phyloP scores from a whole-genome alignment of 495 filamentous ascomycete species.

The Beverwykella pulmonaria region DNA sequence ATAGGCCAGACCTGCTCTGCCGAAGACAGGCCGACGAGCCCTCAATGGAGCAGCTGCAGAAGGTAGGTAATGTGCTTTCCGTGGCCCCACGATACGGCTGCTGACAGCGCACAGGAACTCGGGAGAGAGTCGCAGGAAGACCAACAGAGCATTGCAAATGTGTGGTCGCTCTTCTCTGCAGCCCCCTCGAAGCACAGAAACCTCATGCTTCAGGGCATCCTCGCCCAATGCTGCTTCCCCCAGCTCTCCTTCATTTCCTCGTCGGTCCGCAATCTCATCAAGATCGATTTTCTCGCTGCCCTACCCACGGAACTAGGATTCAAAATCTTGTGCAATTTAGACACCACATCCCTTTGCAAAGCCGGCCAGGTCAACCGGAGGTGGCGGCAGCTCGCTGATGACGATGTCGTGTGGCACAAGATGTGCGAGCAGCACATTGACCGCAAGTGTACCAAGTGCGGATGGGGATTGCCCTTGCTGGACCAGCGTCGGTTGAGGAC shows the following conservation, averaged over 20 bases:
- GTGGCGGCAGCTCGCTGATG: constrained; percentile 87
- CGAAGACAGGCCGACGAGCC: constrained; percentile 87
- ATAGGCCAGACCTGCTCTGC: constrained; percentile 93
- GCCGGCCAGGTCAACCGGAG: constrained; percentile 90
- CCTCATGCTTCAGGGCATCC: constrained; percentile 92
- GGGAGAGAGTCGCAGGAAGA: constrained; percentile 78
- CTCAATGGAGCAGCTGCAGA: constrained; percentile 92
- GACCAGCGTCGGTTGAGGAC: constrained; percentile 86
- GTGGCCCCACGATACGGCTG: constrained; percentile 19
- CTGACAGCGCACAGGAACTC: constrained; percentile 62
- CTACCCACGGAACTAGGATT: constrained; percentile 88
- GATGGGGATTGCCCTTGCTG: constrained; percentile 88
- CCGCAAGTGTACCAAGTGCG: constrained; percentile 94
- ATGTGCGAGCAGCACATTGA: constrained; percentile 99
- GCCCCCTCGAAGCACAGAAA: constrained; percentile 91
- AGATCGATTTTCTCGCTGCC: constrained; percentile 90
- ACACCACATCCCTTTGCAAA: constrained; percentile 95
- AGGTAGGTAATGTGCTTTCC: constrained; percentile 55
- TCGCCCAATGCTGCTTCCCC: constrained; percentile 95
- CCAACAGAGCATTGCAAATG: constrained; percentile 90
- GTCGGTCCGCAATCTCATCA: constrained; percentile 85
- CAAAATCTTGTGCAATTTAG: constrained; percentile 89
- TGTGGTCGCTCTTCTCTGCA: constrained; percentile 97
- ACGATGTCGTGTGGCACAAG: constrained; percentile 96
- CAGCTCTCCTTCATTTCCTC: constrained; percentile 90